Percentiles rank a stretch among this genome's conserved stretches.
Evolutionary conservation across 2,329 filamentous ascomycete species (phyloP).

Genomic region (Conoideocrella luteorostrata): DNA sequence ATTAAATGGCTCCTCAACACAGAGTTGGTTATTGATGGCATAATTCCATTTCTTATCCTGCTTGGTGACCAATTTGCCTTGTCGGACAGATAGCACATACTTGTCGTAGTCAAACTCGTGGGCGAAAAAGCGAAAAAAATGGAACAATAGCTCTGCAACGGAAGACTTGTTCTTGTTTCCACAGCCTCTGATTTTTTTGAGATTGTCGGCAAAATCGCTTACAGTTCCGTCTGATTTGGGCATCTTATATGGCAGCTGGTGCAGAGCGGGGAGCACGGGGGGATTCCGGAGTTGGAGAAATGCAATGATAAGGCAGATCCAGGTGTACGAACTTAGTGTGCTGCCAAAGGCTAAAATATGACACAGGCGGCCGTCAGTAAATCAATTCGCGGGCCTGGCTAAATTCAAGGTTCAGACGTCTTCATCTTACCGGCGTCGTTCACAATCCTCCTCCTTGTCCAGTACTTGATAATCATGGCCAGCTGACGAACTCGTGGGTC

Average conservation of each 20-base stretch:
- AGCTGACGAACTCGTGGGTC: constrained; percentile 85
- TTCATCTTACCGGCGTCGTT: constrained; percentile 91
- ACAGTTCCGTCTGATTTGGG: constrained; percentile 57
- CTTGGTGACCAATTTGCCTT: constrained; percentile 72
- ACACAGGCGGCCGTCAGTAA: constrained; percentile 14
- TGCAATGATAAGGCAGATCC: constrained; percentile 97
- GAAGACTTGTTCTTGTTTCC: constrained; percentile 76
- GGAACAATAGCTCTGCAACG: constrained; percentile 79
- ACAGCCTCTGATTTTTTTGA: constrained; percentile 66
- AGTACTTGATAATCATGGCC: constrained; percentile 96
- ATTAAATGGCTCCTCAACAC: constrained; percentile 97
- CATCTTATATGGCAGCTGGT: constrained; percentile 51
- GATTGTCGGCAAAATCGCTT: constrained; percentile 80
- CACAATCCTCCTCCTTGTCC: constrained; percentile 85
- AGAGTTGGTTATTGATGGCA: constrained; percentile 73
- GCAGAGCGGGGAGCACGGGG: constrained; percentile 78
- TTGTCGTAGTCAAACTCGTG: constrained; percentile 89
- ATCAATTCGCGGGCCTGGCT: too few relatives aligned
- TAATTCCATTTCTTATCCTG: constrained; percentile 84
- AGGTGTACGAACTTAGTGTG: constrained; percentile 95
- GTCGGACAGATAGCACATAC: constrained; percentile 74
- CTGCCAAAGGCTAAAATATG: constrained; percentile 67
- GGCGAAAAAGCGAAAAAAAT: constrained; percentile 92
- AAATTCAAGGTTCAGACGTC: too few relatives aligned
- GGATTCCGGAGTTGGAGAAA: constrained; percentile 85